Evolutionary conservation across 257 asterid genomes (phyloP).

Genomic region (Mitragyna speciosa): DNA sequence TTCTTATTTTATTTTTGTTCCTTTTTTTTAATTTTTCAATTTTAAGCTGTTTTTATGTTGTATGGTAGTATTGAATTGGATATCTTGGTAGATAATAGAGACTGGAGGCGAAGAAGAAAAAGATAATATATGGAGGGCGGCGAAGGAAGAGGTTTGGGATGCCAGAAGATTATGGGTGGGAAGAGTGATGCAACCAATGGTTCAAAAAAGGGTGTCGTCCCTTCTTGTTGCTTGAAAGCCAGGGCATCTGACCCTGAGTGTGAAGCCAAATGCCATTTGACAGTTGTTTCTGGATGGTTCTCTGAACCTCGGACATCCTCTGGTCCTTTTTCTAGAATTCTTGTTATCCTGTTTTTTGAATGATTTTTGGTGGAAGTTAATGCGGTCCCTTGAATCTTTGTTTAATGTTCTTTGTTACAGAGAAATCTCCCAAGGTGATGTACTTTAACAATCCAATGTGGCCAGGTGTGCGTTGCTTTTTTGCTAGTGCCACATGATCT

Average conservation of each 20-base stretch:
- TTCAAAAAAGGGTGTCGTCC: slow-evolving; percentile 46
- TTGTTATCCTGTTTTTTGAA: slow-evolving; percentile 3
- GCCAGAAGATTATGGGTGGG: slow-evolving; percentile 88
- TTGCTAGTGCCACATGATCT: neutral
- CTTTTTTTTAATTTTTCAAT: neutral
- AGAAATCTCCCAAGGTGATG: slow-evolving; percentile 39
- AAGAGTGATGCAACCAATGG: slow-evolving; percentile 64
- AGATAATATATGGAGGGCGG: slow-evolving; percentile 65
- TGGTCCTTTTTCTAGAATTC: slow-evolving; percentile 37
- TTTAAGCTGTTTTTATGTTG: neutral
- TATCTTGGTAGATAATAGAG: slow-evolving; percentile 41
- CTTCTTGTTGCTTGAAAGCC: slow-evolving; percentile 93
- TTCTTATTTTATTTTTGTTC: neutral
- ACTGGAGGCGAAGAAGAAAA: slow-evolving; percentile 91
- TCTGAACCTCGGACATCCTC: slow-evolving; percentile 48
- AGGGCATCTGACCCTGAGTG: slow-evolving; percentile 60
- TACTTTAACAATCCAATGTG: slow-evolving; percentile 98
- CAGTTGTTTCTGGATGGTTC: slow-evolving; percentile 98
- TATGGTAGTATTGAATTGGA: slow-evolving; percentile 16
- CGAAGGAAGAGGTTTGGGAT: slow-evolving; percentile 75
- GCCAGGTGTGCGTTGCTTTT: slow-evolving; percentile 65
- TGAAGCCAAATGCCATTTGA: slow-evolving; percentile 71
- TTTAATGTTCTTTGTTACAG: slow-evolving; percentile 39
- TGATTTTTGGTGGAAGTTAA: slow-evolving; percentile 6
- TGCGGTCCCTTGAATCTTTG: slow-evolving; percentile 9